A percentile compares a stretch with the other conserved stretches of the same genome.
phyloP scores from a whole-genome alignment of 345 rosid species.

The Euphorbia tirucalli region DNA sequence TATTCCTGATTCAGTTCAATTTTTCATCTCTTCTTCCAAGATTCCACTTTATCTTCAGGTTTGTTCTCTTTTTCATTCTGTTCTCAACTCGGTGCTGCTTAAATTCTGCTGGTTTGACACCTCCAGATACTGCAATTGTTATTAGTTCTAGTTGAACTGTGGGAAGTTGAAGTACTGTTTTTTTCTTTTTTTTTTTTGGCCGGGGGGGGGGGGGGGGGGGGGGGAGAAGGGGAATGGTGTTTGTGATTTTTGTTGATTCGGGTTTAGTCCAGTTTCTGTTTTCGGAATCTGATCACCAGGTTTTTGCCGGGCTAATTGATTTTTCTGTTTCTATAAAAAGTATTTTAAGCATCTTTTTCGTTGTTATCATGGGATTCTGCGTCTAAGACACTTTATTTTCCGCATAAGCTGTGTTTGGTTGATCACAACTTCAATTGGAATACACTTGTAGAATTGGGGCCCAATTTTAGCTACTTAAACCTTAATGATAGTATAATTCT shows the following conservation, averaged over 20 bases:
- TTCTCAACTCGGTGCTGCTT: slow-evolving; percentile 22
- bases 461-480: slow-evolving; percentile 6
- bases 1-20: slow-evolving; percentile 16
- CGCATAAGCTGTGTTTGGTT: slow-evolving; percentile 21
- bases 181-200: no score
- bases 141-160: neutral
- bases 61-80: neutral
- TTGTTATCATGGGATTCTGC: slow-evolving; percentile 20
- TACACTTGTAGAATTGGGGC: slow-evolving; percentile 8
- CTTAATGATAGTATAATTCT: neutral
- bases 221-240: no score
- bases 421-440: slow-evolving; percentile 6
- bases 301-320: no score
- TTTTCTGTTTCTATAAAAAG: no score
- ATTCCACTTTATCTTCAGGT: no score
- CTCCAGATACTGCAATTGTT: neutral
- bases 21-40: no score
- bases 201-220: no score
- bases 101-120: slow-evolving; percentile 9
- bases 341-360: slow-evolving; percentile 1
- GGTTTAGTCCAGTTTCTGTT: slow-evolving; percentile 6
- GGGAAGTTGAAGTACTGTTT: slow-evolving; percentile 6
- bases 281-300: slow-evolving; percentile 2
- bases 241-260: slow-evolving; percentile 12
- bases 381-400: slow-evolving; percentile 23